A percentile compares a stretch with the other conserved stretches of the same genome.
Evolutionary conservation across 108 stramenopile genomes (phyloP).

Genomic region (Conticribra guillardii): DNA sequence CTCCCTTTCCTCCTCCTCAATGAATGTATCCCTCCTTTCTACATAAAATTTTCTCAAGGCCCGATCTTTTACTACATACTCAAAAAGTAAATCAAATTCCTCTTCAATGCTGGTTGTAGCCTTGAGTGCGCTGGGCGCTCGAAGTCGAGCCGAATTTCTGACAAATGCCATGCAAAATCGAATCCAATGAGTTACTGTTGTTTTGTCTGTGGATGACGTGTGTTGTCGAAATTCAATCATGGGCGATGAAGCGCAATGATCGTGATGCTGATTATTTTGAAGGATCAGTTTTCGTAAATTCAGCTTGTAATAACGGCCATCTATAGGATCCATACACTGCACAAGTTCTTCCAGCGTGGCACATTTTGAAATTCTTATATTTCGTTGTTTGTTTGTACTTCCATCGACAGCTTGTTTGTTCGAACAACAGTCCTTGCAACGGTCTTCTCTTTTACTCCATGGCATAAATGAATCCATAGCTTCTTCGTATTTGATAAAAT

Average conservation of each 20-base stretch:
- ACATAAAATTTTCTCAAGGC: constrained; percentile 43
- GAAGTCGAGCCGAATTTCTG: constrained; percentile 34
- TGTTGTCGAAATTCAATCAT: constrained; percentile 79
- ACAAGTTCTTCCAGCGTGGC: constrained; percentile 28
- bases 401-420: constrained; percentile 44
- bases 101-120: constrained; percentile 36
- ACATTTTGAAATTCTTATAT: constrained; percentile 40
- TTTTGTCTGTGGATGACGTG: constrained; percentile 52
- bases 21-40: constrained; percentile 41
- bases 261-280: too few species aligned
- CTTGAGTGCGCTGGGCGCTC: constrained; percentile 38
- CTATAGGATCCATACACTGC: constrained; percentile 48
- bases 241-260: too few species aligned
- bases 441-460: constrained; percentile 25
- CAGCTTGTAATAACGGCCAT: constrained; percentile 58
- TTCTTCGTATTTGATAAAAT: constrained; percentile 72
- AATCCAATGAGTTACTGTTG: constrained; percentile 59
- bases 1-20: constrained; percentile 16
- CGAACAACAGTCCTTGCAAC: constrained; percentile 46
- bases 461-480: constrained; percentile 69
- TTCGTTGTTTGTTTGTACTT: constrained; percentile 41
- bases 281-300: constrained; percentile 53
- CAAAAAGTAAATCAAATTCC: constrained; percentile 61
- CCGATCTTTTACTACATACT: constrained; percentile 62
- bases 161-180: constrained; percentile 55